These are phyloP conservation scores for Penicillium sp. DNA, from an alignment of 2,329 filamentous ascomycete genomes.

Conservation along the genomic window DNA sequence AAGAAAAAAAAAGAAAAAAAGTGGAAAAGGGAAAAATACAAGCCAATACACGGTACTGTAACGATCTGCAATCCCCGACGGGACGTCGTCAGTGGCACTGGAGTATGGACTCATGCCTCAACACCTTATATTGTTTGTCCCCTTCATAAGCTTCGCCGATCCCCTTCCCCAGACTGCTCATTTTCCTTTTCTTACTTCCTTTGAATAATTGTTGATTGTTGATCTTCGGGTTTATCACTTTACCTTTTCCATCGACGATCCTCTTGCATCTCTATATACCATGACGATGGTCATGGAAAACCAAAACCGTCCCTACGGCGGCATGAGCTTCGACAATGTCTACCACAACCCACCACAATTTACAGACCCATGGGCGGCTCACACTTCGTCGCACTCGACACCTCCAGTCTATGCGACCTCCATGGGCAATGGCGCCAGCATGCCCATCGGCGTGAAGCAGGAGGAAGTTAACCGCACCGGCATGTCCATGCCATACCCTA, in stretches of 20 bases:
- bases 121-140: constrained; percentile 33
- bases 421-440: constrained; percentile 61
- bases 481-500: constrained; percentile 70
- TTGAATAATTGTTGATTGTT: constrained; percentile 10
- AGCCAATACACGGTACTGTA: constrained; percentile 15
- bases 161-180: constrained; percentile 43
- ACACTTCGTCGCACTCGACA: constrained; percentile 58
- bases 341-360: constrained; percentile 72
- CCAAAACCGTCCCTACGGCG: constrained; percentile 78
- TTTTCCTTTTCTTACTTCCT: constrained; percentile 18
- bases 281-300: constrained; percentile 97
- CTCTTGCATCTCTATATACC: constrained; percentile 39
- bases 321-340: constrained; percentile 79
- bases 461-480: constrained; percentile 58
- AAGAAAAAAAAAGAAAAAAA: background rate
- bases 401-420: constrained; percentile 63
- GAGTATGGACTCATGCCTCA: constrained; percentile 29
- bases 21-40: constrained; percentile 6
- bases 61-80: constrained; percentile 44
- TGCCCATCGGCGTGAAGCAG: constrained; percentile 58
- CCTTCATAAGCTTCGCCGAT: constrained; percentile 49
- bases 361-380: constrained; percentile 80
- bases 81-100: constrained; percentile 46
- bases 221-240: constrained; percentile 22
- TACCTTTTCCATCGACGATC: constrained; percentile 11